These are phyloP conservation scores for Cyberlindnera maclurae DNA, from an alignment of 805 yeast genomes.

Conservation along the genomic window DNA sequence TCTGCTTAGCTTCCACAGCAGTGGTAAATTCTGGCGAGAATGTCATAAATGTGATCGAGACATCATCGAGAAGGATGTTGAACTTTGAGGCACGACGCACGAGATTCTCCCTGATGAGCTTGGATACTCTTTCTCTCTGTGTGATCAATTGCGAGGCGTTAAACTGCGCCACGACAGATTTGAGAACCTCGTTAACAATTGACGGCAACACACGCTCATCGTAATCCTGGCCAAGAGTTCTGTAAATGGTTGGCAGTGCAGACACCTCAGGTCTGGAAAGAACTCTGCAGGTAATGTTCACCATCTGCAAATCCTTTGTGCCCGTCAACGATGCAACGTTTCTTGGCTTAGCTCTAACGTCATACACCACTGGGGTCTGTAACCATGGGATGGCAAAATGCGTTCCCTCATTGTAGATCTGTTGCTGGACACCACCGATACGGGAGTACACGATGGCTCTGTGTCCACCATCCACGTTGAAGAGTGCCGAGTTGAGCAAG, in stretches of 20 bases:
- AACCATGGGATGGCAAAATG: constrained; percentile 92
- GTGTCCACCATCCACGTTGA: constrained; percentile 97
- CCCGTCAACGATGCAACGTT: constrained; percentile 95
- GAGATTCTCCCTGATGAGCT: constrained; percentile 84
- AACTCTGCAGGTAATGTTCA: constrained; percentile 97
- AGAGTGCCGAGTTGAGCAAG: constrained; percentile 48
- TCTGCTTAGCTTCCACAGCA: constrained; percentile 98
- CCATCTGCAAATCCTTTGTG: constrained; percentile 98
- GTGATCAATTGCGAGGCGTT: constrained; percentile 97
- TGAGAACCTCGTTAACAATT: constrained; percentile 95
- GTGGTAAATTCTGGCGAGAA: constrained; percentile 96
- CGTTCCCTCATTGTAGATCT: constrained; percentile 88
- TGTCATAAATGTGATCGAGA: constrained; percentile 93
- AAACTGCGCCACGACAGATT: constrained; percentile 96
- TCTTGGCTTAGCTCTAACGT: constrained; percentile 95
- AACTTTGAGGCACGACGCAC: constrained; percentile 88
- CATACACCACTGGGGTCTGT: constrained; percentile 87
- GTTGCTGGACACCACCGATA: constrained; percentile 73
- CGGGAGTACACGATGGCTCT: constrained; percentile 93
- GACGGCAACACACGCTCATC: constrained; percentile 97
- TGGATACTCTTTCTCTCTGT: constrained; percentile 95
- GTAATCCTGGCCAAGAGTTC: constrained; percentile 91
- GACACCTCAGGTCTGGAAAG: constrained; percentile 78
- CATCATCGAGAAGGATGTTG: constrained; percentile 87
- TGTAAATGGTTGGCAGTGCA: constrained; percentile 75